Evolutionary conservation across 768 basidiomycete species (phyloP), one percentile per base, ranked within the genome.

Genomic region (Obba rivulosa): DNA sequence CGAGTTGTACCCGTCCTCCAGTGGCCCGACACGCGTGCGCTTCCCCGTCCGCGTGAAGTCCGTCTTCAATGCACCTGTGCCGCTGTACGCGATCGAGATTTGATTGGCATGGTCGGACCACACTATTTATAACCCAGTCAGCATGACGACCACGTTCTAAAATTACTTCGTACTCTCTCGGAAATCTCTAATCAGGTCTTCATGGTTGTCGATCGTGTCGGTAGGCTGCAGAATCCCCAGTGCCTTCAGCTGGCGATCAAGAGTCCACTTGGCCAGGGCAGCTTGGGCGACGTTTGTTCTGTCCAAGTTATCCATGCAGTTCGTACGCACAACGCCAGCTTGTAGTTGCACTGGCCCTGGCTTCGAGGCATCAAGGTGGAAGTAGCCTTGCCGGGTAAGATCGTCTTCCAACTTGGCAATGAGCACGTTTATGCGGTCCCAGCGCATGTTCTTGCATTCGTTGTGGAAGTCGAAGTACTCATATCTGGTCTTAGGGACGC

Each of bases 251-350:
- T 98, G 95, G 43, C 74, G 69, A 51, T 81, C 85, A 39, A 98
- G 72, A 1, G 79, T 84, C 79, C 84, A 88, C 64, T 88, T 92
- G 14, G 88, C 96, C 42, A 98, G 66, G 11, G 94, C 80, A 16
- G 90, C 86, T 65, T 99, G 96, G 4, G 92, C 87, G 37, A 99
- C 95, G 65, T 98, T 98, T 40, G 96, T 99, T 43, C 96, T 80
- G 62, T 99, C 96, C 50, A 97, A 72, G 59, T 85, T 87, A 65
- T 97, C 95, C 96, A 96, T 96, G 67, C 96, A 98, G 64, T 98
- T 99, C 8, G 93, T 94, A 39, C 96, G 80, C 37, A 96, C 81
- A 41, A 80, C 76, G 17, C 93, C 93, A 18, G 62, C 72, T 61
- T 99, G 96, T 31, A 75, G 66, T 49, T 70, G 73, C 20, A 80